Base-by-base conservation (phyloP, 1,284 basidiomycete species). In the Mycena sp. region DNA sequence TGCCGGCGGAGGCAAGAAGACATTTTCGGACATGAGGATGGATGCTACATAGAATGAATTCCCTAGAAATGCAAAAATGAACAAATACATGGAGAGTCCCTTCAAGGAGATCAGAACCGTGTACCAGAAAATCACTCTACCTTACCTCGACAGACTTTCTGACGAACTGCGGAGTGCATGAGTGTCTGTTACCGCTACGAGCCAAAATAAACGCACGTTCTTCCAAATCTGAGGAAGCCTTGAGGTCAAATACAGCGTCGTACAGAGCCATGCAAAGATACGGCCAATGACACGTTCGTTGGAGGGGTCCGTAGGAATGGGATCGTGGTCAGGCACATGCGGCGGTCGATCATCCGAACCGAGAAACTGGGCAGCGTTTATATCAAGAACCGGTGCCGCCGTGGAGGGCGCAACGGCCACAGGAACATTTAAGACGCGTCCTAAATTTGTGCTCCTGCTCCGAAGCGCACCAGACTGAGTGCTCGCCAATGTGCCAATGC, bases 151-250 rank as follows among this genome's bases (percentile, higher is more conserved):
- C 93, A 19, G 95, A 97, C 80, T 95, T 94, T 63, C 96, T 87
- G 58, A 86, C 87, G 74, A 88, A 98, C 95, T 97, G 70, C 14
- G 40, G 17, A 28, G 38, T 55, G 40, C 52, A 32, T 25, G 32
- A 19, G 29, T 35, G 19, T 52, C 29, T 60, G 60, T 61, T 43
- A 60, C 37, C 40, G 28, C n/a, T 50, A 29, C 53, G 32, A 12
- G 56, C 56, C 25, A 57, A 49, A 32, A 41, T 49, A 16, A 11
- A 88, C 94, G 77, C 74, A 96, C 95, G 72, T 98, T 98, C 78
- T 96, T 96, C 95, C 95, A 98, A 67, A 98, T 97, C 76, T 98
- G 96, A 28, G 96, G 96, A 71, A 98, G 79, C 53, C 96, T 87
- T 3, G 92, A 94, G 6, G 95, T 97, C 26, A 98, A 80, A 77